phyloP scores from a whole-genome alignment of 1,139 yeast genomes.

The Saccharomyces hybrid region DNA sequence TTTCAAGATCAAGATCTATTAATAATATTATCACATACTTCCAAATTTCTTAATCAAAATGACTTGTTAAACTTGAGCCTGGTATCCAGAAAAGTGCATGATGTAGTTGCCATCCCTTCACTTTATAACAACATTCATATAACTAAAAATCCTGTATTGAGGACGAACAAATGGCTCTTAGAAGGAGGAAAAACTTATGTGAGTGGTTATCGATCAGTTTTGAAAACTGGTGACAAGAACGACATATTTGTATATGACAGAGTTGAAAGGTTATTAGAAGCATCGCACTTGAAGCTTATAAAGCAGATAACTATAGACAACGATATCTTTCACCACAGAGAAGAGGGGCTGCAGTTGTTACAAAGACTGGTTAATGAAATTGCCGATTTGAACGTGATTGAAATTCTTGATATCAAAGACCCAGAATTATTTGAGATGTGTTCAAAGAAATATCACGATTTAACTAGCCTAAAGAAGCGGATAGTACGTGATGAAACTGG shows the following conservation, averaged over 20 bases:
- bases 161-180: conserved; percentile 25
- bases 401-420: conserved; percentile 19
- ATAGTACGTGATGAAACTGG: conserved; percentile 11
- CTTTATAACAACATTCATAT: conserved; percentile 29
- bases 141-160: conserved; percentile 25
- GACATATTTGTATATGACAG: conserved; percentile 32
- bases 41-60: conserved; percentile 27
- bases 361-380: conserved; percentile 16
- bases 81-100: conserved; percentile 12
- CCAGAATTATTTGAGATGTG: conserved; percentile 7
- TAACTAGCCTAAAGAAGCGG: conserved; percentile 14
- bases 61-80: conserved; percentile 20
- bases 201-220: conserved; percentile 24
- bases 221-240: conserved; percentile 30
- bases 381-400: conserved; percentile 11
- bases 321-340: conserved; percentile 19
- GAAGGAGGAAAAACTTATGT: conserved; percentile 30
- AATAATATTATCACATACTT: conserved; percentile 4
- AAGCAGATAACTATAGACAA: conserved; percentile 20
- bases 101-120: conserved; percentile 15
- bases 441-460: conserved; percentile 9
- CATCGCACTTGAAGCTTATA: conserved; percentile 10
- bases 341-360: conserved; percentile 15
- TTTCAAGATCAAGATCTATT: not conserved
- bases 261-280: conserved; percentile 23